A percentile compares a stretch with the other conserved stretches of the same genome.
Evolutionary conservation across 2,329 filamentous ascomycete species (phyloP).

Genomic region (Botrytis deweyae): DNA sequence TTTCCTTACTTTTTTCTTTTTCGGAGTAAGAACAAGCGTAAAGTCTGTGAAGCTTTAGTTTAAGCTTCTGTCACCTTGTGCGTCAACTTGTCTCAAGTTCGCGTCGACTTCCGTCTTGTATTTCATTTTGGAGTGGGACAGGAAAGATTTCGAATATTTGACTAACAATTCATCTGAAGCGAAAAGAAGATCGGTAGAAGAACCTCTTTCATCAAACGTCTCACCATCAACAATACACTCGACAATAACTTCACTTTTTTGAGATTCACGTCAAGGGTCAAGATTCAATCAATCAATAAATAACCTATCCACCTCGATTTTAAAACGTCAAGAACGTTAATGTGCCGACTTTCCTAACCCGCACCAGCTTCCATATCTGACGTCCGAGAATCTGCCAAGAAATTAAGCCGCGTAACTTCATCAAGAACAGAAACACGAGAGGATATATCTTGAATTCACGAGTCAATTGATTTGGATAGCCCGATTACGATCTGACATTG

Average conservation of each 20-base stretch:
- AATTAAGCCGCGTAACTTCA: conserved; percentile 12
- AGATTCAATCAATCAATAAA: not conserved
- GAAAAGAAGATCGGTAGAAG: conserved; percentile 26
- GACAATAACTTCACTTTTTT: not conserved
- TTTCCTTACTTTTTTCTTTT: not conserved
- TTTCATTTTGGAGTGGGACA: conserved; percentile 13
- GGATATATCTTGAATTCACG: not conserved
- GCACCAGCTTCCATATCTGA: conserved; percentile 16
- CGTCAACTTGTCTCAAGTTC: conserved; percentile 35
- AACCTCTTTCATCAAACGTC: conserved; percentile 28
- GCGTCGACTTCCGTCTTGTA: conserved; percentile 25
- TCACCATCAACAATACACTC: conserved; percentile 22
- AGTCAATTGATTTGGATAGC: not conserved
- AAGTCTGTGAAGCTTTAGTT: conserved; percentile 22
- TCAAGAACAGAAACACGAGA: conserved; percentile 1
- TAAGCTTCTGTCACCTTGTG: conserved; percentile 37
- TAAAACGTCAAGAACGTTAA: conserved; percentile 7
- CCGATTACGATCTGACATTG: not conserved
- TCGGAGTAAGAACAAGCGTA: conserved; percentile 7
- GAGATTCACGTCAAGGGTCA: not conserved
- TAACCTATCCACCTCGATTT: not conserved
- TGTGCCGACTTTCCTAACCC: not conserved
- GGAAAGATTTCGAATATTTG: conserved; percentile 23
- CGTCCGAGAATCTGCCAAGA: conserved; percentile 18
- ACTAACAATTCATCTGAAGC: conserved; percentile 38